These are phyloP conservation scores for Syzygium aromaticum DNA, from an alignment of 345 rosid genomes.

Conservation along the genomic window DNA sequence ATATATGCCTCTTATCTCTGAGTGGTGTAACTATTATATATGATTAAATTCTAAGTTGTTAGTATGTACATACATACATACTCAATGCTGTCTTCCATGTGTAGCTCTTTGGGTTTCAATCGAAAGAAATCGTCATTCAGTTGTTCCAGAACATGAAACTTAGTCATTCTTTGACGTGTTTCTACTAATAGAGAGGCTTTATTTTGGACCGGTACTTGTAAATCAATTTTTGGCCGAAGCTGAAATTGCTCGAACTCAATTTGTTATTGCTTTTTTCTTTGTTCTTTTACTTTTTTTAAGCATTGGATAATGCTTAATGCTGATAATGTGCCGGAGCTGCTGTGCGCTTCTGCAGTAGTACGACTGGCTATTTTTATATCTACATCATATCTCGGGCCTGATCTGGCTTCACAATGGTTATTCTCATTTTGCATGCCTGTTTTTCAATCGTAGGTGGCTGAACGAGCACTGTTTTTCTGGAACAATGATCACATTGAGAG, in stretches of 20 bases:
- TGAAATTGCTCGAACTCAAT: background rate
- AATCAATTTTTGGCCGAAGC: background rate
- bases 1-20: background rate
- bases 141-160: background rate
- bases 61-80: background rate
- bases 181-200: background rate
- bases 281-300: background rate
- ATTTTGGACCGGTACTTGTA: background rate
- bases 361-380: background rate
- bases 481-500: slow-evolving; percentile 68
- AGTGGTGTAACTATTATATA: background rate
- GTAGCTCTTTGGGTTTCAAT: background rate
- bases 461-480: slow-evolving; percentile 69
- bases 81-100: background rate
- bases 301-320: background rate
- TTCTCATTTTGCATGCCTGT: slow-evolving; percentile 1
- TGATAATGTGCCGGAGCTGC: background rate
- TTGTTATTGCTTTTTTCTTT: background rate
- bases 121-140: background rate
- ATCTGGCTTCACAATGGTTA: background rate
- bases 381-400: background rate
- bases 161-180: background rate
- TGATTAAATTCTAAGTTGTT: background rate
- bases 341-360: background rate
- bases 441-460: slow-evolving; percentile 53